Evolutionary conservation across 805 yeast species (phyloP).

Genomic region (Saturnispora sekii): DNA sequence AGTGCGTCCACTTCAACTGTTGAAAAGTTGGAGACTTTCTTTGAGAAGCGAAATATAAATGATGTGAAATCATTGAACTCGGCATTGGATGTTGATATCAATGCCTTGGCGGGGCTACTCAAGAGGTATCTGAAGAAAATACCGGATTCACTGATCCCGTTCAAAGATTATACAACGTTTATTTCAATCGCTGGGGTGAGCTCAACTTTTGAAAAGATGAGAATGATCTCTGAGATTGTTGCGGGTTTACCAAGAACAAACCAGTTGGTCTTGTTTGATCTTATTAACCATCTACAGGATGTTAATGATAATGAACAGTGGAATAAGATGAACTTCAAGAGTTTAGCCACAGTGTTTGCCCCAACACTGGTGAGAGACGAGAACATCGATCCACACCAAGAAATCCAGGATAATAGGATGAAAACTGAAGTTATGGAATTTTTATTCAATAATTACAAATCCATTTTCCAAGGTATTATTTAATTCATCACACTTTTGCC

Average conservation of each 20-base stretch:
- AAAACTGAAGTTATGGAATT: conserved; percentile 73
- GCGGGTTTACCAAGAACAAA: conserved; percentile 59
- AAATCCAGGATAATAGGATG: conserved; percentile 73
- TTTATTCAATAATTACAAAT: conserved; percentile 41
- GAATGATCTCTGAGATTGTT: conserved; percentile 38
- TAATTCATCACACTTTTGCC: not conserved
- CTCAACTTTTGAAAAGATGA: conserved; percentile 25
- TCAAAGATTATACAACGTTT: conserved; percentile 53
- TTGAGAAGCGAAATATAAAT: conserved; percentile 21
- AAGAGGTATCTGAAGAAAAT: conserved; percentile 79
- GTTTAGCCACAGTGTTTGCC: conserved; percentile 86
- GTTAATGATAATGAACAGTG: conserved; percentile 43
- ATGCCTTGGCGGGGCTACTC: conserved; percentile 78
- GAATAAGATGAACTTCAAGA: conserved; percentile 77
- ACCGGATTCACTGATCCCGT: conserved; percentile 79
- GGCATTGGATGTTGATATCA: conserved; percentile 45
- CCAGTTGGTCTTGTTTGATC: conserved; percentile 39
- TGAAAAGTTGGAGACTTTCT: conserved; percentile 31
- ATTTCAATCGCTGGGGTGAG: conserved; percentile 40
- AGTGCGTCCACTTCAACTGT: conserved; percentile 74
- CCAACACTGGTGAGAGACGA: conserved; percentile 79
- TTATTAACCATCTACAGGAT: conserved; percentile 55
- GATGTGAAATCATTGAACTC: conserved; percentile 24
- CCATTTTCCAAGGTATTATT: conserved; percentile 20
- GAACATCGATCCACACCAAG: conserved; percentile 58